Evolutionary conservation across 2,329 filamentous ascomycete species (phyloP).

Genomic region (Venturia nashicola): DNA sequence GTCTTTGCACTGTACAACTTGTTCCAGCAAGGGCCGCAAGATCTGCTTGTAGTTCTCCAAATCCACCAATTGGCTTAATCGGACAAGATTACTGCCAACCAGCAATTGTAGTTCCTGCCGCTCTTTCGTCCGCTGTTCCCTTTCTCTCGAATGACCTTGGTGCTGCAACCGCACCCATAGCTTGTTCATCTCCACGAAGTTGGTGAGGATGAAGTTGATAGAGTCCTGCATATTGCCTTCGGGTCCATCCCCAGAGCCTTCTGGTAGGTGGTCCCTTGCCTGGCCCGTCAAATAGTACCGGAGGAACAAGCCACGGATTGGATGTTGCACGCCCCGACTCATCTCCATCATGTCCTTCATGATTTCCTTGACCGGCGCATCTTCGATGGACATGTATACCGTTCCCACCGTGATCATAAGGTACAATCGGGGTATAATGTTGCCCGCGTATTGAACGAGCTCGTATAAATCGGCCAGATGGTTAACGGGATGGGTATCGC

Average conservation of each 20-base stretch:
- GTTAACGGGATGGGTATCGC: slow-evolving; percentile 94
- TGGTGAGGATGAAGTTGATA: slow-evolving; percentile 94
- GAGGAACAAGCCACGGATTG: slow-evolving; percentile 85
- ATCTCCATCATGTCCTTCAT: slow-evolving; percentile 99
- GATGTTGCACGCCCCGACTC: slow-evolving; percentile 95
- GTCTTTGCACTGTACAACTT: slow-evolving; percentile 95
- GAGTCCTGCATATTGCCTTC: slow-evolving; percentile 95
- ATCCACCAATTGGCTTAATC: slow-evolving; percentile 89
- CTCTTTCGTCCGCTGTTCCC: slow-evolving; percentile 87
- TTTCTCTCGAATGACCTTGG: slow-evolving; percentile 89
- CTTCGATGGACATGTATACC: slow-evolving; percentile 96
- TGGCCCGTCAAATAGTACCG: slow-evolving; percentile 95
- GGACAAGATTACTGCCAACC: slow-evolving; percentile 91
- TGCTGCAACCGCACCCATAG: slow-evolving; percentile 96
- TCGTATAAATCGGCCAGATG: slow-evolving; percentile 97
- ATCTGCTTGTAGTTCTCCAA: slow-evolving; percentile 92
- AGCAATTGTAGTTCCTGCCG: slow-evolving; percentile 89
- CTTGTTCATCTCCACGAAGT: slow-evolving; percentile 99
- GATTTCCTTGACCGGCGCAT: slow-evolving; percentile 97
- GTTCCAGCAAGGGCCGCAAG: slow-evolving; percentile 77
- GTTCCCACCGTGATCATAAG: slow-evolving; percentile 99
- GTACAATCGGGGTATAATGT: slow-evolving; percentile 91
- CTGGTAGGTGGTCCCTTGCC: slow-evolving; percentile 77
- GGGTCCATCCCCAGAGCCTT: slow-evolving; percentile 72
- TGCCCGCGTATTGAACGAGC: slow-evolving; percentile 94